Base-by-base conservation (phyloP, 768 basidiomycete genomes). In the Podaxis sp. region DNA sequence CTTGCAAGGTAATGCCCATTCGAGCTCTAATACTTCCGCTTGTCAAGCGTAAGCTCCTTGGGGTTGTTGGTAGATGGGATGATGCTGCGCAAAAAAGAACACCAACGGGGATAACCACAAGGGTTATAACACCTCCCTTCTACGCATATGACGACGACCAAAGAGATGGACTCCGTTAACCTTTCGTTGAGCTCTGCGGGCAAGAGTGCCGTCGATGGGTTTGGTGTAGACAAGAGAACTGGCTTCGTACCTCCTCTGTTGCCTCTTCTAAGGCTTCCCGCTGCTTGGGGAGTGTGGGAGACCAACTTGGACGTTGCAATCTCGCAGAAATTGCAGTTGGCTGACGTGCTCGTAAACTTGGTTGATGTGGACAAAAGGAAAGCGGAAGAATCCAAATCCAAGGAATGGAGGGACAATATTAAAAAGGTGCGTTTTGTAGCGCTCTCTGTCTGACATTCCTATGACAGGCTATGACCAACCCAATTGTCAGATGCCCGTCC, bases 211-310 rank as follows among this genome's bases (percentile, higher is more conserved):
- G 8, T 11, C 49, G 22, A 13, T 11, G 26, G 22, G 49, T 98
- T 93, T 78, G 93, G 97, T 72, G 91, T 98, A 63, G 93, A 95
- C 71, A 88, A 88, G 10, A 79, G 87, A n/a, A 92, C 93, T 0
- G 96, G 96, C 0, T 97, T 98, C 72, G 88, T 97, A 85, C 92
- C 95, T 3, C 88, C 91, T 0, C 78, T 84, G 5, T 83, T 85
- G 0, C 94, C 94, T 2, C 72, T 88, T 0, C 67, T 75, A 5
- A 82, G 88, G n/a, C 80, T 96, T 1, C 86, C 87, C 0, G 60
- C 40, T 0, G 72, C 75, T 60, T 96, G 85, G 83, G 86, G 85
- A 49, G 70, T 75, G 49, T 97, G 92, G 94, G 93, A 96, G 71
- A 71, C 68, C 10, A 71, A 72, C 17, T 80, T 88, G 1, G 84